These are phyloP conservation scores for Solanum aculeatissimum DNA, from an alignment of 305 asterid species.

Conservation along the genomic window DNA sequence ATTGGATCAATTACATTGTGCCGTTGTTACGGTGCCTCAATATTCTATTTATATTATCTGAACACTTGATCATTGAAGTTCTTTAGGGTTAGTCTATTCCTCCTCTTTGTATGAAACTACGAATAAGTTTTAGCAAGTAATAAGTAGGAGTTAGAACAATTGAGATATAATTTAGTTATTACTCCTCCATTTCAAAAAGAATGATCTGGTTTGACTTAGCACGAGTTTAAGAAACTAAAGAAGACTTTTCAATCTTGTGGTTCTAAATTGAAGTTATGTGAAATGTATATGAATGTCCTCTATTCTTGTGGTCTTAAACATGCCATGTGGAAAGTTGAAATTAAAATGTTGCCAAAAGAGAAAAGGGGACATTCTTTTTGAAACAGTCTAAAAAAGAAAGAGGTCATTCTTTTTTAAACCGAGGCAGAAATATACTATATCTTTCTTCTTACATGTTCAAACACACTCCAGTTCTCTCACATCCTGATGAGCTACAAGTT, in stretches of 20 bases:
- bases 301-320: too few relatives aligned
- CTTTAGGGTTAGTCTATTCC: background rate
- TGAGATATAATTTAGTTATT: background rate
- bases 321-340: too few relatives aligned
- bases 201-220: too few relatives aligned
- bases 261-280: too few relatives aligned
- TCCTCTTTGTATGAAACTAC: background rate
- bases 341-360: too few relatives aligned
- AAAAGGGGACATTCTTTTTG: too few relatives aligned
- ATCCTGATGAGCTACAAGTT: conserved; percentile 1
- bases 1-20: background rate
- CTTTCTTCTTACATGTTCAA: background rate
- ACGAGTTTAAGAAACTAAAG: too few relatives aligned
- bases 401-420: too few relatives aligned
- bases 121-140: background rate
- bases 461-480: background rate
- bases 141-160: background rate
- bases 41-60: background rate
- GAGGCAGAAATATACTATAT: background rate
- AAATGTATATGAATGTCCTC: too few relatives aligned
- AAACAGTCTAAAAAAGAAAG: too few relatives aligned
- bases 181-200: too few relatives aligned
- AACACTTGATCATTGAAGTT: background rate
- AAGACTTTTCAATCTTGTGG: too few relatives aligned
- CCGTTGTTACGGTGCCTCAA: background rate